phyloP scores from a whole-genome alignment of 2,329 filamentous ascomycete species.

The Xylaria polymorpha region DNA sequence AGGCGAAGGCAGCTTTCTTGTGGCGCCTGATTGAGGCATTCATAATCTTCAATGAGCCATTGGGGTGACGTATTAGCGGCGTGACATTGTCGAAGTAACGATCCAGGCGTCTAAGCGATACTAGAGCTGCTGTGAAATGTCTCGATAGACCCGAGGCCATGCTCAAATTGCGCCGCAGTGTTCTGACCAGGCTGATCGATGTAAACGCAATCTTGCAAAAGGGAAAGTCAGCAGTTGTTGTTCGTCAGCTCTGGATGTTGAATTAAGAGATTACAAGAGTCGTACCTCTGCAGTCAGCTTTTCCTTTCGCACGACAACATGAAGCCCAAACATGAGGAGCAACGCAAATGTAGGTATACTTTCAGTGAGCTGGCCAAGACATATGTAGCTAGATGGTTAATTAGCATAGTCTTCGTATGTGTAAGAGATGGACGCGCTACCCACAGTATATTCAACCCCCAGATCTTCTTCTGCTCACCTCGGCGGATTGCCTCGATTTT shows the following conservation, averaged over 20 bases:
- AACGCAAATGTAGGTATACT: slow-evolving; percentile 64
- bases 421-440: slow-evolving; percentile 40
- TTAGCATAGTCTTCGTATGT: slow-evolving; percentile 21
- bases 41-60: slow-evolving; percentile 60
- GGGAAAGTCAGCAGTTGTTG: background rate
- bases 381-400: slow-evolving; percentile 41
- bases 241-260: background rate
- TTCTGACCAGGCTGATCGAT: slow-evolving; percentile 64
- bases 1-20: slow-evolving; percentile 61
- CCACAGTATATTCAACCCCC: slow-evolving; percentile 63
- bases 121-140: slow-evolving; percentile 56
- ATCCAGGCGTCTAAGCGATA: slow-evolving; percentile 65
- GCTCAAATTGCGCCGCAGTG: slow-evolving; percentile 63
- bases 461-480: slow-evolving; percentile 65
- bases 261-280: background rate
- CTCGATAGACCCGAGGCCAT: slow-evolving; percentile 61
- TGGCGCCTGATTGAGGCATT: slow-evolving; percentile 62
- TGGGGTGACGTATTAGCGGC: slow-evolving; percentile 60
- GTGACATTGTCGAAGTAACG: slow-evolving; percentile 64
- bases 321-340: slow-evolving; percentile 65
- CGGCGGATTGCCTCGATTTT: slow-evolving; percentile 62
- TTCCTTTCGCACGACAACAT: slow-evolving; percentile 60
- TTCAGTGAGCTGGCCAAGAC: slow-evolving; percentile 62
- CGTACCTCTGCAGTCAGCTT: slow-evolving; percentile 61
- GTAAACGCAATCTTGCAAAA: slow-evolving; percentile 63